Percentiles rank a stretch among this genome's conserved stretches.
Evolutionary conservation across 2,329 filamentous ascomycete species (phyloP).

Genomic region (Fusarium sp.): DNA sequence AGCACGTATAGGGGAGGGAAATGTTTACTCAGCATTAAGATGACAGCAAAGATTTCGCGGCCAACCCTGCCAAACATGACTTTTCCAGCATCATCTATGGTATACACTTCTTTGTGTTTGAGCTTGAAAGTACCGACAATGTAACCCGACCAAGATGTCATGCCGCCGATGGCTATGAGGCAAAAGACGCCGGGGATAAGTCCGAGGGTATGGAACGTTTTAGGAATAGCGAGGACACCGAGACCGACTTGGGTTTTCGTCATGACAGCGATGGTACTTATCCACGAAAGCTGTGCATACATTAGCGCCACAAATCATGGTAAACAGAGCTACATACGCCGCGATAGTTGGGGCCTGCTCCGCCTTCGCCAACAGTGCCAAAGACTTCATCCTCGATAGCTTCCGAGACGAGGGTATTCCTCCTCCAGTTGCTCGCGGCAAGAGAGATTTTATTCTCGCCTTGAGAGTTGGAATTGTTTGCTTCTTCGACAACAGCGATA

Average conservation of each 20-base stretch:
- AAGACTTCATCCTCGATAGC: conserved; percentile 32
- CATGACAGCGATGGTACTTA: conserved; percentile 56
- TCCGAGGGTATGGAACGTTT: conserved; percentile 57
- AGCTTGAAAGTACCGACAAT: conserved; percentile 63
- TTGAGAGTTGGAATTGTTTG: neutral
- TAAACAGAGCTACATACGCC: conserved; percentile 30
- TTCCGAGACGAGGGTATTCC: neutral
- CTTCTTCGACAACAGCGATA: neutral
- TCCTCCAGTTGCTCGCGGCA: conserved; percentile 3
- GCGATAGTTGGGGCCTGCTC: conserved; percentile 45
- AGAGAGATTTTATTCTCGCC: neutral
- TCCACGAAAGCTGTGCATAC: conserved; percentile 51
- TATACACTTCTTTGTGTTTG: conserved; percentile 60
- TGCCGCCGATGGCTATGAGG: conserved; percentile 51
- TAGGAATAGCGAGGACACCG: conserved; percentile 60
- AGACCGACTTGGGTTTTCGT: conserved; percentile 59
- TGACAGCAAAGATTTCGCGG: conserved; percentile 53
- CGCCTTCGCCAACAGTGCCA: conserved; percentile 38
- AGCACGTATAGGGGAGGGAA: too few relatives aligned
- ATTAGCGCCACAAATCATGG: neutral
- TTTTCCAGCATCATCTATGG: conserved; percentile 61
- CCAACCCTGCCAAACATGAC: conserved; percentile 59
- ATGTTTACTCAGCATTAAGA: conserved; percentile 49
- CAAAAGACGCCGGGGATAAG: conserved; percentile 60
- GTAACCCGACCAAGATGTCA: conserved; percentile 61